Evolutionary conservation across 208 protist genomes (phyloP), one percentile per base, ranked within the genome.

Genomic region (Porcisia hertigi): DNA sequence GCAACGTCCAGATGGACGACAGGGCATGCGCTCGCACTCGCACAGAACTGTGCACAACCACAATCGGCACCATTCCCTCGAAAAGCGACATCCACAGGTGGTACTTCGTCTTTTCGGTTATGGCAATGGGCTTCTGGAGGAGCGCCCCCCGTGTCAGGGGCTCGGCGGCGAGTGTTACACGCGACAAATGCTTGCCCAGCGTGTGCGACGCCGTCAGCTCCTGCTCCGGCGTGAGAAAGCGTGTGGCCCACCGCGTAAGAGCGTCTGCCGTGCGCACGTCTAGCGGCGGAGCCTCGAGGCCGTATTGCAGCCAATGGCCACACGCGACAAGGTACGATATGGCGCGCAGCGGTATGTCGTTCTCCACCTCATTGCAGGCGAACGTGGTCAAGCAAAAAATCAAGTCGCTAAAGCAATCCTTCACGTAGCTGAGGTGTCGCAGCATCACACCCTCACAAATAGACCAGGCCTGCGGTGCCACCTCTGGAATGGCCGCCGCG

Each of bases 331-430:
- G 79, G 75, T 94, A 92, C 23, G 93, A 95, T 43, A 89, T 86
- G 70, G 81, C 84, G 20, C 76, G 73, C 72, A 95, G 81, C 34
- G 92, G 83, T 64, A 96, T 84, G 54, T 75, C 75, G 76, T 92
- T 87, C 20, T 84, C 86, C 60, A 77, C 80, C 63, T 67, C 66
- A 47, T 78, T 81, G 76, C 90, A 92, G 30, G 92, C 82, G 77
- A 96, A 96, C n/a, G 88, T 88, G 11, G 88, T 93, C 43, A 96
- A 83, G 82, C 92, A 94, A 64, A 93, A 94, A 25, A 96, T 84
- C 34, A 96, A 72, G 75, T 96, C 87, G 72, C 78, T 88, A 82
- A 96, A 96, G 85, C 84, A 94, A 76, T 96, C 92, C 66, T 90
- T 91, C 67, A 94, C 77, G 76, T 88, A 80, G 55, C 74, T 53